Evolutionary conservation across 1,139 yeast species (phyloP).

Genomic region (Geotrichum klebahnii): DNA sequence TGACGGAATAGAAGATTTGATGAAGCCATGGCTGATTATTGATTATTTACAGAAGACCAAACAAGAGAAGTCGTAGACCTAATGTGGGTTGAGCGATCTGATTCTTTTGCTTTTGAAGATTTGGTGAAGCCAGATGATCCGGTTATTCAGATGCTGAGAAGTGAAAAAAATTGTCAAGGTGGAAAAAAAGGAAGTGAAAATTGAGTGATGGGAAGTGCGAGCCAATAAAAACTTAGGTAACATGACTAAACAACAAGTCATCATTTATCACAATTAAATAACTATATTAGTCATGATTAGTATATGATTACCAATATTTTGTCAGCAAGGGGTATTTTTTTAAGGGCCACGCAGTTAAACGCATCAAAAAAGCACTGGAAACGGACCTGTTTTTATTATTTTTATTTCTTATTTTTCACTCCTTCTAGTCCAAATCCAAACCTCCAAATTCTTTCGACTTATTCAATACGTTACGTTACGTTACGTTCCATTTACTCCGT

Average conservation of each 20-base stretch:
- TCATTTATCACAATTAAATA: not conserved
- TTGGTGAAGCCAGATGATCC: not conserved
- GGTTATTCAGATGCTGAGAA: not conserved
- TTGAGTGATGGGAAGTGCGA: not conserved
- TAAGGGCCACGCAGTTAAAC: too few relatives aligned
- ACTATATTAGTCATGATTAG: not conserved
- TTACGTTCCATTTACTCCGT: not conserved
- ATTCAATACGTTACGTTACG: too few relatives aligned
- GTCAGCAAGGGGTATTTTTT: too few relatives aligned
- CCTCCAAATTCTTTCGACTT: too few relatives aligned
- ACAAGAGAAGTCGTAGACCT: too few relatives aligned
- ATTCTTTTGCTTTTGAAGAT: too few relatives aligned
- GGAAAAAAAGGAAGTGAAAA: not conserved
- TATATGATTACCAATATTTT: too few relatives aligned
- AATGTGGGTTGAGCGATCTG: too few relatives aligned
- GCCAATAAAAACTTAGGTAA: slow-evolving; percentile 6
- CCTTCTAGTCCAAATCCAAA: too few relatives aligned
- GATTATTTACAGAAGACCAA: not conserved
- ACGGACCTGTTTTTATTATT: too few relatives aligned
- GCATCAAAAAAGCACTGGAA: too few relatives aligned
- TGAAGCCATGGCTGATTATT: slow-evolving; percentile 9
- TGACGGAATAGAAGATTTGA: slow-evolving; percentile 6
- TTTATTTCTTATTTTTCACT: too few relatives aligned
- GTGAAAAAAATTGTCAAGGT: not conserved
- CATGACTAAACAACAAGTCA: not conserved